Evolutionary conservation across 1,139 yeast species (phyloP).

Genomic region (Citeromyces hawaiiensis): DNA sequence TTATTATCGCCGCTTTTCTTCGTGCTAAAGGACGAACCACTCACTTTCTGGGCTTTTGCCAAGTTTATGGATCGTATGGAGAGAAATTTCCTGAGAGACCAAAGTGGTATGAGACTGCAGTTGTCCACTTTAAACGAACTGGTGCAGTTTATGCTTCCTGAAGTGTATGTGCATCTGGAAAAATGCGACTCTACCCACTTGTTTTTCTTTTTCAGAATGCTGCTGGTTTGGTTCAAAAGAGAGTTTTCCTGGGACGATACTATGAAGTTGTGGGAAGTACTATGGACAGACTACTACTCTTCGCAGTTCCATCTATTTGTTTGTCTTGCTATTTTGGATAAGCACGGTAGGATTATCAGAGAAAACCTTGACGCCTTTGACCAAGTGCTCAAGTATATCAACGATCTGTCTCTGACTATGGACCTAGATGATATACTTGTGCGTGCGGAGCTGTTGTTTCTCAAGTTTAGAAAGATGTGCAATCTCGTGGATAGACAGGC

Average conservation of each 20-base stretch:
- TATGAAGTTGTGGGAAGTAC: constrained; percentile 73
- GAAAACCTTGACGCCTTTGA: constrained; percentile 69
- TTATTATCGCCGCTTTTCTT: constrained; percentile 78
- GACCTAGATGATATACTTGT: constrained; percentile 63
- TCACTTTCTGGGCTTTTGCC: constrained; percentile 82
- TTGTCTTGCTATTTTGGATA: constrained; percentile 78
- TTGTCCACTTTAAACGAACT: constrained; percentile 72
- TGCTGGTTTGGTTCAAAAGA: constrained; percentile 89
- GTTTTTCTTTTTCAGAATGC: constrained; percentile 90
- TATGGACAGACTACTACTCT: constrained; percentile 79
- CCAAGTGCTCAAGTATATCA: constrained; percentile 85
- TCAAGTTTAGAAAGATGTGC: constrained; percentile 67
- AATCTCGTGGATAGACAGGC: constrained; percentile 43
- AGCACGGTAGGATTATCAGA: constrained; percentile 68
- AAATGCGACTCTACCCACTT: constrained; percentile 82
- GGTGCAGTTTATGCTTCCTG: constrained; percentile 81
- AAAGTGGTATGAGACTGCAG: constrained; percentile 85
- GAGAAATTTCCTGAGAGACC: constrained; percentile 82
- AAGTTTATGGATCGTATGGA: constrained; percentile 94
- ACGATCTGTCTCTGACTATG: constrained; percentile 62
- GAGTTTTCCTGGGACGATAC: constrained; percentile 80
- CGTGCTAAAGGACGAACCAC: constrained; percentile 60
- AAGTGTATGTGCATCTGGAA: constrained; percentile 67
- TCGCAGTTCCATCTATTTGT: constrained; percentile 82
- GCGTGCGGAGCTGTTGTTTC: constrained; percentile 70